Evolutionary conservation across 2,329 filamentous ascomycete genomes (phyloP).

Genomic region (Cryoendolithus antarcticus): DNA sequence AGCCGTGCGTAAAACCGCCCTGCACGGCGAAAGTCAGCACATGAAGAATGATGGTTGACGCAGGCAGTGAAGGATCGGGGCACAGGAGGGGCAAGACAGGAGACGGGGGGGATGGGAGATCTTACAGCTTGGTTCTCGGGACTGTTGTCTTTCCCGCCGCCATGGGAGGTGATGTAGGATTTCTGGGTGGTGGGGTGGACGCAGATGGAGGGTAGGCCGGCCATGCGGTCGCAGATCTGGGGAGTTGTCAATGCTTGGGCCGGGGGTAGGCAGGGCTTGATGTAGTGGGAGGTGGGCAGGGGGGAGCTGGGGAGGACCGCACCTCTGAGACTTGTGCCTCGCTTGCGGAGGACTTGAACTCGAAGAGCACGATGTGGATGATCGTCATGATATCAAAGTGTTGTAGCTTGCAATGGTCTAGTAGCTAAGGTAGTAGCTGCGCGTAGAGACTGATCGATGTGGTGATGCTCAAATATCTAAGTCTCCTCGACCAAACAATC

Average conservation of each 20-base stretch:
- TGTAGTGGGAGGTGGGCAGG: no score
- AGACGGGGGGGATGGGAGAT: no score
- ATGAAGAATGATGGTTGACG: neutral
- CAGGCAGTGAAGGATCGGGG: no score
- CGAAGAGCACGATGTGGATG: slow-evolving; percentile 57
- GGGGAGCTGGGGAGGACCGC: no score
- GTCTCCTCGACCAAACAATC: no score
- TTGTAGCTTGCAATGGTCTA: no score
- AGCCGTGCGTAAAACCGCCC: slow-evolving; percentile 56
- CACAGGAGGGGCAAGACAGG: no score
- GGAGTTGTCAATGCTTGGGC: no score
- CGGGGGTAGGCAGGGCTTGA: no score
- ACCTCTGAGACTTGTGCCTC: slow-evolving; percentile 43
- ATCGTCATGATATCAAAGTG: slow-evolving; percentile 54
- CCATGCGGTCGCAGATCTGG: slow-evolving; percentile 44
- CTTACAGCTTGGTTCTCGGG: slow-evolving; percentile 43
- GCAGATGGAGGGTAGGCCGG: slow-evolving; percentile 46
- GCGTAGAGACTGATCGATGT: no score
- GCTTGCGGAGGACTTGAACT: slow-evolving; percentile 44
- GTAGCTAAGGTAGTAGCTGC: no score
- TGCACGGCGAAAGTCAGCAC: slow-evolving; percentile 5
- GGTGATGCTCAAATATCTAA: no score
- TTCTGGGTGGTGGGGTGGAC: slow-evolving; percentile 45
- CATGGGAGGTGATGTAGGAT: slow-evolving; percentile 47
- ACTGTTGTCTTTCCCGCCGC: slow-evolving; percentile 51